phyloP scores from a whole-genome alignment of 2,329 filamentous ascomycete species.

The Endothia cerciana region DNA sequence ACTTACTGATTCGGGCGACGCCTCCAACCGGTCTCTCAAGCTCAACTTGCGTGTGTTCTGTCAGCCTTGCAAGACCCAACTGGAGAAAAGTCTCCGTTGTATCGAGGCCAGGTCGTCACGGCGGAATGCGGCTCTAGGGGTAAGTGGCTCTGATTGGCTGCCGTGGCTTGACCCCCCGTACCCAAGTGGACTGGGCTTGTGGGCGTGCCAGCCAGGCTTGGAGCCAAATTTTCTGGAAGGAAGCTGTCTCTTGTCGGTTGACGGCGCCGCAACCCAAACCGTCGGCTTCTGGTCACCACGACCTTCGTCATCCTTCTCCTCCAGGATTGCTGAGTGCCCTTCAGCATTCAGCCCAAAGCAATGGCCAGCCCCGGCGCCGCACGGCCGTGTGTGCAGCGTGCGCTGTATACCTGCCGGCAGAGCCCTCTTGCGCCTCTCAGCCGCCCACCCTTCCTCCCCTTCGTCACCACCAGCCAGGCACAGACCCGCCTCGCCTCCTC shows the following conservation, averaged over 20 bases:
- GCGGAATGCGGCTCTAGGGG: slow-evolving; percentile 22
- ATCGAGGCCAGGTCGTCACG: slow-evolving; percentile 8
- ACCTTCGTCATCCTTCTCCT: slow-evolving; percentile 2
- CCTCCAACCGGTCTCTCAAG: background rate
- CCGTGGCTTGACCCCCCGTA: background rate
- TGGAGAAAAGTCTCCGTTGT: background rate
- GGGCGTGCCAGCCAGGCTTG: background rate
- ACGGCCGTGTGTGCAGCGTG: slow-evolving; percentile 25
- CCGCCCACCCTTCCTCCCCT: slow-evolving; percentile 12
- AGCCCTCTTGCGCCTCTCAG: slow-evolving; percentile 13
- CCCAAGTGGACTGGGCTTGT: background rate
- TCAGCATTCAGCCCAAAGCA: background rate
- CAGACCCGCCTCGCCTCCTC: slow-evolving; percentile 40
- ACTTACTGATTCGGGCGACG: background rate
- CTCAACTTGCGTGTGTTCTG: background rate
- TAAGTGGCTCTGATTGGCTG: slow-evolving; percentile 10
- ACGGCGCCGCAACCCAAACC: slow-evolving; percentile 13
- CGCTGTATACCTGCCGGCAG: slow-evolving; percentile 22
- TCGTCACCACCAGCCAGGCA: slow-evolving; percentile 8
- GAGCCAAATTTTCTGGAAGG: slow-evolving; percentile 23
- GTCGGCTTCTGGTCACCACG: background rate
- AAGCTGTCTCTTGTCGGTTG: slow-evolving; percentile 7
- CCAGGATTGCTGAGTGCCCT: background rate
- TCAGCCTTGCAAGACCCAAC: background rate
- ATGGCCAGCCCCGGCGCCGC: slow-evolving; percentile 24